Percentiles rank a stretch among this genome's conserved stretches.
Evolutionary conservation across 768 basidiomycete species (phyloP).

Genomic region (Naganishia randhawae): DNA sequence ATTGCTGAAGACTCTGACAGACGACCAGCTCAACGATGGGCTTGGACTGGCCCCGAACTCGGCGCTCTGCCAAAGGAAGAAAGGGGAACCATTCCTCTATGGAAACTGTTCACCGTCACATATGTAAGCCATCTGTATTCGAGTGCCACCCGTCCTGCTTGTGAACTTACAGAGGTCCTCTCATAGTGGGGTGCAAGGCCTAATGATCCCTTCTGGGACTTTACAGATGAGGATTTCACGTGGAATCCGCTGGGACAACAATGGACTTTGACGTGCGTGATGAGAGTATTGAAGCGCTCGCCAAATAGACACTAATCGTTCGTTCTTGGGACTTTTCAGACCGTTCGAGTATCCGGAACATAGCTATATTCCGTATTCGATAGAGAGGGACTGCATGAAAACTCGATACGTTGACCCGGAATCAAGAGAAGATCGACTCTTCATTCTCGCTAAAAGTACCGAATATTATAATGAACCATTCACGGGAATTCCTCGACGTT

Average conservation of each 20-base stretch:
- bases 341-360: constrained; percentile 39
- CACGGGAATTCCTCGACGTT: constrained; percentile 29
- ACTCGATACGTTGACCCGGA: constrained; percentile 29
- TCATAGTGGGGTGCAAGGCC: constrained; percentile 45
- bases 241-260: constrained; percentile 45
- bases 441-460: constrained; percentile 44
- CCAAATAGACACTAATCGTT: neutral
- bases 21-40: constrained; percentile 25
- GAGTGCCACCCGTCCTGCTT: no score
- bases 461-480: constrained; percentile 42
- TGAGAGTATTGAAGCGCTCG: neutral
- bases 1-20: constrained; percentile 10
- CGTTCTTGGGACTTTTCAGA: constrained; percentile 25
- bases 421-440: constrained; percentile 32
- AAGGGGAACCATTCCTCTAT: constrained; percentile 46
- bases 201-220: constrained; percentile 38
- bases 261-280: constrained; percentile 44
- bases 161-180: neutral
- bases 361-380: constrained; percentile 45
- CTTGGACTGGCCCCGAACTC: constrained; percentile 33
- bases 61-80: constrained; percentile 40
- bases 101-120: constrained; percentile 40
- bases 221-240: constrained; percentile 38
- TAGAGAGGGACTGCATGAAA: constrained; percentile 42
- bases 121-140: constrained; percentile 38